Percentiles rank a stretch among this genome's conserved stretches.
phyloP scores from a whole-genome alignment of 768 basidiomycete species.

The Infundibulicybe gibba region DNA sequence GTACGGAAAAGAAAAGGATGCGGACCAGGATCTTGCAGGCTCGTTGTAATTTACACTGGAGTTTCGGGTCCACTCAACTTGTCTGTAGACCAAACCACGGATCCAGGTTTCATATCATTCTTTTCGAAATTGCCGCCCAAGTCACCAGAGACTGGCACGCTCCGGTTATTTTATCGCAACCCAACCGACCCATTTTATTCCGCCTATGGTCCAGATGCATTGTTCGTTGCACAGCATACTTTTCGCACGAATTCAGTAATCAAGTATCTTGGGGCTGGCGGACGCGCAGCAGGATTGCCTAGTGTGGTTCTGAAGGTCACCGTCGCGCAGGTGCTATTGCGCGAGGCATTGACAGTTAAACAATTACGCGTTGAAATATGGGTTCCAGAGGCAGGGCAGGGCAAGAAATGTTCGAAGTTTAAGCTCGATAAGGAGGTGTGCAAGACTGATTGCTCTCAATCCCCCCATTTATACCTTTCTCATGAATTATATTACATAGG shows the following conservation, averaged over 20 bases:
- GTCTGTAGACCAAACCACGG: constrained; percentile 54
- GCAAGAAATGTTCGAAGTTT: constrained; percentile 76
- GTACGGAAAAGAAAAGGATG: constrained; percentile 65
- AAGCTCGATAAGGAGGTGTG: constrained; percentile 76
- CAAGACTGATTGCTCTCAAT: neutral
- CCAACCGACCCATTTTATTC: constrained; percentile 69
- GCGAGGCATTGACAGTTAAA: constrained; percentile 86
- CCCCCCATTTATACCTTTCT: neutral
- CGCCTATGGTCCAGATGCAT: constrained; percentile 86
- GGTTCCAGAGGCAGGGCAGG: constrained; percentile 66
- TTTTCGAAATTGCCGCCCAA: constrained; percentile 59
- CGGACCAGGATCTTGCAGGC: constrained; percentile 23
- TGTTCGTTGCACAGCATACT: constrained; percentile 80
- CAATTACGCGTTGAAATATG: constrained; percentile 95
- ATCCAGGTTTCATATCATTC: constrained; percentile 77
- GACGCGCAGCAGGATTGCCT: constrained; percentile 58
- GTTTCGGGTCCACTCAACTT: neutral
- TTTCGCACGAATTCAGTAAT: constrained; percentile 89
- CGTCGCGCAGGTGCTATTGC: constrained; percentile 76
- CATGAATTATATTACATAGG: constrained; percentile 24
- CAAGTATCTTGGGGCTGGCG: constrained; percentile 79
- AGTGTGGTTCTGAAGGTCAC: constrained; percentile 74
- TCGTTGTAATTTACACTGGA: neutral
- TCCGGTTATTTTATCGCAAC: constrained; percentile 82
- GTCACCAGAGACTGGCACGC: constrained; percentile 73